Conservation (phyloP, 495 filamentous ascomycete genomes). For the Echria macrotheca region DNA sequence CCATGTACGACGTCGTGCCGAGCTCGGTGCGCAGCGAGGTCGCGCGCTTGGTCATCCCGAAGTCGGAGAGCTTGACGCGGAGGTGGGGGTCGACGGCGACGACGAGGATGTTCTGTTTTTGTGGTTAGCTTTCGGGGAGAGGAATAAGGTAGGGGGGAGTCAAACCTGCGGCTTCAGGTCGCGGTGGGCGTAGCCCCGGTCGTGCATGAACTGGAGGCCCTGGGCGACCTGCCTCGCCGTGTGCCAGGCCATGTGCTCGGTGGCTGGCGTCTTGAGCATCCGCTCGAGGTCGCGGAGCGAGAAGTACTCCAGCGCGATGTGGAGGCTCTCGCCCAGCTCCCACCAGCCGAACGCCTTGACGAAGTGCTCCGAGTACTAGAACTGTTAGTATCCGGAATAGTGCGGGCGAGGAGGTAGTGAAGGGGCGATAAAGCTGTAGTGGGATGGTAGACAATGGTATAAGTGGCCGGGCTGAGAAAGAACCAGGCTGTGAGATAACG, state of each 20-base stretch:
- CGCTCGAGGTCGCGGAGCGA: not conserved
- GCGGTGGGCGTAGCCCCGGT: not conserved
- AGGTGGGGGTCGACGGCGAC: not conserved
- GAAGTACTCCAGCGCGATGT: not conserved
- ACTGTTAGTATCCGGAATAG: not conserved
- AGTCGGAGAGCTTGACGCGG: not conserved
- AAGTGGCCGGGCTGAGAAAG: too few relatives aligned
- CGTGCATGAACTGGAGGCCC: not conserved
- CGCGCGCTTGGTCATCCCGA: not conserved
- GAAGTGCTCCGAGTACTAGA: not conserved
- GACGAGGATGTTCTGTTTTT: not conserved
- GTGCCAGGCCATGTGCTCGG: not conserved
- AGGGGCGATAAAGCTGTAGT: too few relatives aligned
- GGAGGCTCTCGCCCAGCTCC: not conserved
- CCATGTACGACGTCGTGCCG: not conserved
- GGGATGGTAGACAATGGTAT: too few relatives aligned
- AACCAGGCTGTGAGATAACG: too few relatives aligned
- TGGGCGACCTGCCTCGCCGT: not conserved
- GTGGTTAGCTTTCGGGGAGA: not conserved
- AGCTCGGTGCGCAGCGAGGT: not conserved
- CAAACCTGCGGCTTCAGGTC: not conserved
- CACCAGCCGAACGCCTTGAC: not conserved
- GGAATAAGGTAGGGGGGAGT: not conserved
- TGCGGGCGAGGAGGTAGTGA: too few relatives aligned
- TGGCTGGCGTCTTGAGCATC: not conserved